A percentile compares a stretch with the other conserved stretches of the same genome.
Evolutionary conservation across 768 basidiomycete species (phyloP).

Genomic region (Rhizopogon roseolus): DNA sequence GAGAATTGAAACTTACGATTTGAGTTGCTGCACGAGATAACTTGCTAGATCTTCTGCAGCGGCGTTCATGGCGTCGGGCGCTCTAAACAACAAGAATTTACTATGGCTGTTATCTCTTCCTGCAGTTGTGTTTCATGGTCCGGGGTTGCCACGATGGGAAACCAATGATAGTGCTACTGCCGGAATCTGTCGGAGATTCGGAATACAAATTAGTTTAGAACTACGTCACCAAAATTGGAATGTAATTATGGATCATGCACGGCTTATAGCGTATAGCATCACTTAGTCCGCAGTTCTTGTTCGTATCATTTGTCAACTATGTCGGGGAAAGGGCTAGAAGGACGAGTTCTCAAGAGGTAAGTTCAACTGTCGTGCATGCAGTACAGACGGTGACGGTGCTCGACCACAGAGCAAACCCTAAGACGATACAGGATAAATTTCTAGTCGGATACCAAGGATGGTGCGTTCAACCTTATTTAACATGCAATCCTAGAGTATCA

Average conservation of each 20-base stretch:
- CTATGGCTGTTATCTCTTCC: too few species aligned
- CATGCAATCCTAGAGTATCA: not conserved
- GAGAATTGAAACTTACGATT: slow-evolving; percentile 27
- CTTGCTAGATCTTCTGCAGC: slow-evolving; percentile 35
- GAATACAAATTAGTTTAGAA: too few species aligned
- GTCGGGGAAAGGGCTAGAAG: not conserved
- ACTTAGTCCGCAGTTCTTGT: not conserved
- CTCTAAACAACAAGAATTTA: not conserved
- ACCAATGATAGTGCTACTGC: too few species aligned
- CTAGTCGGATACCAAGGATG: slow-evolving; percentile 87
- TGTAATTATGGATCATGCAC: too few species aligned
- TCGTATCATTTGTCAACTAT: not conserved
- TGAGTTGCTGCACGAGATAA: slow-evolving; percentile 31
- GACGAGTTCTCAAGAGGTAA: slow-evolving; percentile 8
- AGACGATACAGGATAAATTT: slow-evolving; percentile 80
- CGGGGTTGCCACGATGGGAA: too few species aligned
- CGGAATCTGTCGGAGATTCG: too few species aligned
- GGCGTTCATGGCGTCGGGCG: slow-evolving; percentile 31
- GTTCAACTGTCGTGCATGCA: not conserved
- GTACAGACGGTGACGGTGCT: not conserved
- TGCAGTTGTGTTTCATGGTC: too few species aligned
- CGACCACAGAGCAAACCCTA: slow-evolving; percentile 51
- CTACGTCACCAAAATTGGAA: too few species aligned
- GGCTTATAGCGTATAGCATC: too few species aligned
- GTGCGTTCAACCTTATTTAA: slow-evolving; percentile 31